Conservation (phyloP, 768 basidiomycete genomes). For the Boletus vinaceobasis region DNA sequence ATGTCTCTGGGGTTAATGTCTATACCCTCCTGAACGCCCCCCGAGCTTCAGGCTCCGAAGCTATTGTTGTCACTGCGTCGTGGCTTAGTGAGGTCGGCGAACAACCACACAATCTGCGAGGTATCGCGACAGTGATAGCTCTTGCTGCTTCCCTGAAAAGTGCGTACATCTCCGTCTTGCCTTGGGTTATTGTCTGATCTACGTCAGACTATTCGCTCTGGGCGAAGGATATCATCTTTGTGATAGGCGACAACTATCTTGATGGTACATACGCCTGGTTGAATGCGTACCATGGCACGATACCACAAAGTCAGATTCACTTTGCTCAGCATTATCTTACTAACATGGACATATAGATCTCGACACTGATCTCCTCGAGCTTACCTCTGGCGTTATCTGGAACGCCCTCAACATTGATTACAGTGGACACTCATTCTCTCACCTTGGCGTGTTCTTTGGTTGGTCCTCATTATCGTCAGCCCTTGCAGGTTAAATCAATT, state of each 20-base stretch:
- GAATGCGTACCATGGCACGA: constrained; percentile 70
- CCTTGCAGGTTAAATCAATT: constrained; percentile 2
- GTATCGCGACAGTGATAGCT: constrained; percentile 79
- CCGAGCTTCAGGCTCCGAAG: constrained; percentile 89
- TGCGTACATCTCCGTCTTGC: constrained; percentile 33
- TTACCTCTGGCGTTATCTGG: constrained; percentile 90
- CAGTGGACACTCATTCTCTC: constrained; percentile 94
- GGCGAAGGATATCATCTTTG: constrained; percentile 91
- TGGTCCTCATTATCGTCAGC: constrained; percentile 18
- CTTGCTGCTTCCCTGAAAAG: constrained; percentile 84
- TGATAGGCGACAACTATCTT: constrained; percentile 83
- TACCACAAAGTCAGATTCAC: constrained; percentile 58
- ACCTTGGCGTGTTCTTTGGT: constrained; percentile 96
- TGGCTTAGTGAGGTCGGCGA: constrained; percentile 70
- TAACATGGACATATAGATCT: constrained; percentile 47
- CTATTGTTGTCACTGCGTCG: constrained; percentile 87
- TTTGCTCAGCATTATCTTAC: background rate
- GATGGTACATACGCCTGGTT: constrained; percentile 96
- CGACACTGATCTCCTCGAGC: constrained; percentile 53
- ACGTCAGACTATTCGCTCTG: constrained; percentile 77
- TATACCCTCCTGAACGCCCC: constrained; percentile 83
- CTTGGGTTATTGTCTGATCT: constrained; percentile 2
- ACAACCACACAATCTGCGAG: constrained; percentile 73
- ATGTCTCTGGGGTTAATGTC: constrained; percentile 65
- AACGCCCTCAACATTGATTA: constrained; percentile 93